A percentile compares a stretch with the other conserved stretches of the same genome.
Evolutionary conservation across 371 early-diverging fungal genomes (phyloP).

Genomic region (Syncephalis fuscata): DNA sequence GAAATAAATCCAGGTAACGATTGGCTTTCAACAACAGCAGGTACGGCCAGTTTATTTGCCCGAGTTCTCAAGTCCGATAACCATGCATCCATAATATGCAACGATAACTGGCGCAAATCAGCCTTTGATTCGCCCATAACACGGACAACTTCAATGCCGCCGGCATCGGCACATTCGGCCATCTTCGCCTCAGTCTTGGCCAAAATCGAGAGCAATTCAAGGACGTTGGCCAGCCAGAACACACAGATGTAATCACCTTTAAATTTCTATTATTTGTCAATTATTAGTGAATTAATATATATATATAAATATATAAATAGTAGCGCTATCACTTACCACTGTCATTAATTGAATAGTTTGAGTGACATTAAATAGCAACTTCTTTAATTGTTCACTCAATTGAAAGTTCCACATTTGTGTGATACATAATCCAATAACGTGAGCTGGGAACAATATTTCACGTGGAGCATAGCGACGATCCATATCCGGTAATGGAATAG

Average conservation of each 20-base stretch:
- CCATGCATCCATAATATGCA: constrained; percentile 34
- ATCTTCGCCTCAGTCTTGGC: background rate
- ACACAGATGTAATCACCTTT: constrained; percentile 53
- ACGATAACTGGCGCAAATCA: background rate
- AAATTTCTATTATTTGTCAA: constrained; percentile 22
- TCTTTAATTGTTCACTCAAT: constrained; percentile 58
- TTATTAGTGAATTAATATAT: too few species aligned
- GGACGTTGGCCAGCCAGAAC: constrained; percentile 91
- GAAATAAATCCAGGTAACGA: constrained; percentile 79
- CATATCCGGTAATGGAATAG: constrained; percentile 75
- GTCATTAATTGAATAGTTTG: constrained; percentile 65
- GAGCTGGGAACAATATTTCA: constrained; percentile 89
- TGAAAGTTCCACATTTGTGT: constrained; percentile 82
- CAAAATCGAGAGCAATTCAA: constrained; percentile 48
- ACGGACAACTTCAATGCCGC: too few species aligned
- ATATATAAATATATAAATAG: background rate
- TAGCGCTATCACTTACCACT: constrained; percentile 18
- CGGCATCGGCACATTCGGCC: background rate
- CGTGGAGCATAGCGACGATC: constrained; percentile 59
- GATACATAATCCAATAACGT: constrained; percentile 69
- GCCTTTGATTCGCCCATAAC: too few species aligned
- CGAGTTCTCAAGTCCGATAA: constrained; percentile 88
- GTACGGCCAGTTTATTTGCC: constrained; percentile 81
- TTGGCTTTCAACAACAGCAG: constrained; percentile 84
- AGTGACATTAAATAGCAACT: constrained; percentile 69